Evolutionary conservation across 768 basidiomycete genomes (phyloP).

Genomic region (Astraeus odoratus): DNA sequence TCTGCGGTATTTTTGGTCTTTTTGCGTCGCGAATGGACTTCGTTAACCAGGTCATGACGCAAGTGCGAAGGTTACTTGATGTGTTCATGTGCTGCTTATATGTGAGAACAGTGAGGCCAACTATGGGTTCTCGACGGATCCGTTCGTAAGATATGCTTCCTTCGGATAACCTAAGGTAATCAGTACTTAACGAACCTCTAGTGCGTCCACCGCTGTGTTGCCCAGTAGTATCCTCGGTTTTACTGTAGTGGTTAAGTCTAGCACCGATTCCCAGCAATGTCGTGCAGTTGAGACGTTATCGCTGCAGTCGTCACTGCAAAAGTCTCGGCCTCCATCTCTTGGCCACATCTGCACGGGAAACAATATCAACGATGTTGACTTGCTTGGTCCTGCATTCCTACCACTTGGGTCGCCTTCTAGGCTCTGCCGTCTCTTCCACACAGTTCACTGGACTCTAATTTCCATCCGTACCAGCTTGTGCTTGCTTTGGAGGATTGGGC

Average conservation of each 20-base stretch:
- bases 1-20: slow-evolving; percentile 50
- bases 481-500: slow-evolving; percentile 17
- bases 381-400: slow-evolving; percentile 9
- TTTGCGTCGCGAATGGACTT: slow-evolving; percentile 48
- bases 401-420: slow-evolving; percentile 21
- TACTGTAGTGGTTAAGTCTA: slow-evolving; percentile 8
- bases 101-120: neutral
- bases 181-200: slow-evolving; percentile 6
- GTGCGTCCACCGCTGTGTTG: slow-evolving; percentile 7
- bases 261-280: slow-evolving; percentile 6
- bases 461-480: slow-evolving; percentile 14
- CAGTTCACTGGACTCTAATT: slow-evolving; percentile 23
- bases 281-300: slow-evolving; percentile 5
- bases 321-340: too few species aligned
- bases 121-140: neutral
- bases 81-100: neutral
- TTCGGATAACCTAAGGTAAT: neutral
- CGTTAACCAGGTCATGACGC: neutral
- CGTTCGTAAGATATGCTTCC: slow-evolving; percentile 7
- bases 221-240: slow-evolving; percentile 21
- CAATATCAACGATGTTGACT: slow-evolving; percentile 6
- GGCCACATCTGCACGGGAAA: neutral
- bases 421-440: slow-evolving; percentile 22
- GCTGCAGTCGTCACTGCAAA: neutral
- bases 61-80: slow-evolving; percentile 7